These are phyloP conservation scores for Trypanosoma scelopori DNA, from an alignment of 208 protist genomes.

Conservation along the genomic window DNA sequence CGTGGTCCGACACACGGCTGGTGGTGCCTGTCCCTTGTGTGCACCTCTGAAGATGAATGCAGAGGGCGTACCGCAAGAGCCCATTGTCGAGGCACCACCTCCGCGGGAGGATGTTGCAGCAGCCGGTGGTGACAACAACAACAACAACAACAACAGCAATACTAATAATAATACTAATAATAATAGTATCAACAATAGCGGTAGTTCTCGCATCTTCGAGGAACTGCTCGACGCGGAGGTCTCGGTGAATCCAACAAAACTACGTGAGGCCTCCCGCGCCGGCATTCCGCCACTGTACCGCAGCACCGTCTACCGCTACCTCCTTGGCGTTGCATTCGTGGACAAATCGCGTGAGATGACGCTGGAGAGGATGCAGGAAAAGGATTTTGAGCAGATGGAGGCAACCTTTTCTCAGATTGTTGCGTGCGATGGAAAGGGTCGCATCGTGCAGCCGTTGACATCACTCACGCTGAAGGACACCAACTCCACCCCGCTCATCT, in stretches of 20 bases:
- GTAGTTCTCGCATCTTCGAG: slow-evolving; percentile 70
- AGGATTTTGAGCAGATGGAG: slow-evolving; percentile 66
- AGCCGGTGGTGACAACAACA: slow-evolving; percentile 16
- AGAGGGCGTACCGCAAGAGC: background rate
- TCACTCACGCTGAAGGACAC: slow-evolving; percentile 2
- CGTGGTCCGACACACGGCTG: background rate
- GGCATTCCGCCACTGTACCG: slow-evolving; percentile 69
- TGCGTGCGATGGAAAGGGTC: slow-evolving; percentile 5
- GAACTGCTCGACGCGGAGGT: slow-evolving; percentile 85
- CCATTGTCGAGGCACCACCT: background rate
- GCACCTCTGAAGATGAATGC: background rate
- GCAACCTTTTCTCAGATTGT: slow-evolving; percentile 36
- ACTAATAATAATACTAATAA: no score
- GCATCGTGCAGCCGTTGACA: background rate
- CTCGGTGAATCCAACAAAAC: slow-evolving; percentile 55
- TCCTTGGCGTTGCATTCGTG: slow-evolving; percentile 68
- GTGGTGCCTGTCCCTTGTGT: no score
- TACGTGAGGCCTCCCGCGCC: slow-evolving; percentile 74
- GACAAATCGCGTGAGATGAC: slow-evolving; percentile 88
- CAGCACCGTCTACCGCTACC: slow-evolving; percentile 80
- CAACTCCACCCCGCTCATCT: slow-evolving; percentile 20
- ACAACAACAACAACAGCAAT: no score
- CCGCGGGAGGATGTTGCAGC: slow-evolving; percentile 10
- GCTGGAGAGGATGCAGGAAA: slow-evolving; percentile 78
- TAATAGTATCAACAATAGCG: no score